A percentile compares a stretch with the other conserved stretches of the same genome.
These are phyloP conservation scores for Gliomastix tumulicola DNA, from an alignment of 2,329 filamentous ascomycete genomes.

Conservation along the genomic window DNA sequence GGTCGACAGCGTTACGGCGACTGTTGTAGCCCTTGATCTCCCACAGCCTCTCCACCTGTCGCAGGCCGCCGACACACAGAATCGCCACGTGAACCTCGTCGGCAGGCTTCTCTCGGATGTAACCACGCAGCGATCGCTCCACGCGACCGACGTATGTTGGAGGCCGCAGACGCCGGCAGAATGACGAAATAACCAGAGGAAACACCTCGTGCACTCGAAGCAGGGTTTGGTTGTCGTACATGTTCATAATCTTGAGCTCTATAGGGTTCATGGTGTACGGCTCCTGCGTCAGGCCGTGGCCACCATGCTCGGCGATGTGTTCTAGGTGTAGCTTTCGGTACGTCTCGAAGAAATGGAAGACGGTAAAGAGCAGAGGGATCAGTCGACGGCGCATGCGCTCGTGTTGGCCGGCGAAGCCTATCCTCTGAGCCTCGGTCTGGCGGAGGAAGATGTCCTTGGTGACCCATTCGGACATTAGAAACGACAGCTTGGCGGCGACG, in stretches of 20 bases:
- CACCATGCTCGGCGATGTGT: constrained; percentile 44
- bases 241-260: constrained; percentile 52
- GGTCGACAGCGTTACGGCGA: constrained; percentile 50
- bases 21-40: constrained; percentile 60
- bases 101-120: constrained; percentile 53
- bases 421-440: constrained; percentile 44
- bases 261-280: constrained; percentile 58
- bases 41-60: constrained; percentile 58
- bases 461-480: constrained; percentile 56
- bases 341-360: constrained; percentile 63
- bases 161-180: constrained; percentile 54
- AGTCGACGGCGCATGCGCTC: constrained; percentile 59
- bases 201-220: constrained; percentile 59
- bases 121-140: constrained; percentile 56
- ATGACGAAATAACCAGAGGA: constrained; percentile 57
- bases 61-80: constrained; percentile 52
- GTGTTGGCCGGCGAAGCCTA: constrained; percentile 52
- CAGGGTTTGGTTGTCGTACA: constrained; percentile 58
- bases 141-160: constrained; percentile 58
- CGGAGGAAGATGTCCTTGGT: constrained; percentile 59
- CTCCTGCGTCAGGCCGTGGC: constrained; percentile 40
- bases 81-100: constrained; percentile 58
- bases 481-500: constrained; percentile 55
- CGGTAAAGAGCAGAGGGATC: constrained; percentile 56
- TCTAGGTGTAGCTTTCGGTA: constrained; percentile 53